Base-by-base conservation (phyloP, 2,329 filamentous ascomycete species). In the Balansia obtecta region DNA sequence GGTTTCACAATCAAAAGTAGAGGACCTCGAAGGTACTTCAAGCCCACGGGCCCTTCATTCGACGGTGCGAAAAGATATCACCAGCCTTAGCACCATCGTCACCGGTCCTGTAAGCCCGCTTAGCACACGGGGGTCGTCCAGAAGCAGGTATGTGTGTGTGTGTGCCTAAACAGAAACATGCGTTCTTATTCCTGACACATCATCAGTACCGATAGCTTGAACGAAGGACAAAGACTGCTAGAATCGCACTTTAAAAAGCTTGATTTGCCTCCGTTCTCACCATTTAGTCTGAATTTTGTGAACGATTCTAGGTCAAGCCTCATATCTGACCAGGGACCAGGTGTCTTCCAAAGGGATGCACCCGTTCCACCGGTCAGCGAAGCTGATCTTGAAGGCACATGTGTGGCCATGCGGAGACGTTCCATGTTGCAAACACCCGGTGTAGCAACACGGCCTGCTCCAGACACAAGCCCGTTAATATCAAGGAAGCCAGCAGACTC, bases 391-490 rank as follows among this genome's bases (percentile, higher is more conserved):
- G 38, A 42, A 37, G 11, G 34, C n/a, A 56, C 75, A 11, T 75
- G 71, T 54, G 69, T 70, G 30, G 72, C 73, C 5, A 66, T 72
- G 51, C 68, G 74, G 16, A 67, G 73, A 40, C 68, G 72, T 10
- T 76, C 74, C 2, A 57, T 75, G 37, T 64, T 73, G 12, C 72
- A 71, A 52, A 73, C 68, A 0, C 74, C 74, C 0, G 74, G 74
- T 11, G 64, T 77, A 20, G 74, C 74, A 8, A 77, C 74, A 16
- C 50, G 49, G 15, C 37, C 45, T 9, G 8, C 68, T 30, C 15
- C 40, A 18, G 15, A 43, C 9, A 18, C 2, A 2, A 38, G 2
- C 13, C 8, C 46, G 4, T 13, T 20, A 4, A 12, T 15, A 57
- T 52, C 48, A 44, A 47, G 54, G 45, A 45, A 55, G 60, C 30